Percentiles rank a stretch among this genome's conserved stretches.
Evolutionary conservation across 2,329 filamentous ascomycete genomes (phyloP).

Genomic region (Chaetomiaceae sp.): DNA sequence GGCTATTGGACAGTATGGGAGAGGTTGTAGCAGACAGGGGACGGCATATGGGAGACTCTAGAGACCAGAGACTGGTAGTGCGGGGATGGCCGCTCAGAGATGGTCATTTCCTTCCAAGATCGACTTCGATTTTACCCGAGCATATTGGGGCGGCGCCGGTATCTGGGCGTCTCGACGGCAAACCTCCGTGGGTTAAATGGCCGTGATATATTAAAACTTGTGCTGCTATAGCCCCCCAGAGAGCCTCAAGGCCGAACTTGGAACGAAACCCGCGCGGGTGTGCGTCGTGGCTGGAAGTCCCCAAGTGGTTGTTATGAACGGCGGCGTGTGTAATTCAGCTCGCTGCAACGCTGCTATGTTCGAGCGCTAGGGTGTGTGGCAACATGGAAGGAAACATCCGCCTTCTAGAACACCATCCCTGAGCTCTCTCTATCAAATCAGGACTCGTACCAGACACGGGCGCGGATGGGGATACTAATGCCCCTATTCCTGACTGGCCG

Average conservation of each 20-base stretch:
- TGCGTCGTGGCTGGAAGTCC: neutral
- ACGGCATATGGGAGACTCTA: slow-evolving; percentile 10
- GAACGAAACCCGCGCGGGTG: slow-evolving; percentile 2
- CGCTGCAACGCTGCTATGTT: slow-evolving; percentile 12
- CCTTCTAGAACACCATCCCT: neutral
- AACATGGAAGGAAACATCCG: neutral
- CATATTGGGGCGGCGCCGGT: slow-evolving; percentile 22
- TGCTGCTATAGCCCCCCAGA: slow-evolving; percentile 18
- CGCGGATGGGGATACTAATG: slow-evolving; percentile 2
- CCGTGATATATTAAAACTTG: slow-evolving; percentile 22
- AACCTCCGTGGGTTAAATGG: slow-evolving; percentile 25
- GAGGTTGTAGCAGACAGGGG: slow-evolving; percentile 4
- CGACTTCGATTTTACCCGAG: slow-evolving; percentile 23
- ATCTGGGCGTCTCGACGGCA: slow-evolving; percentile 13
- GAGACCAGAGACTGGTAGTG: slow-evolving; percentile 6
- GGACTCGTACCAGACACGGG: neutral
- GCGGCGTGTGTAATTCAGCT: neutral
- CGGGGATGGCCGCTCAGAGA: slow-evolving; percentile 8
- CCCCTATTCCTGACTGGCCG: neutral
- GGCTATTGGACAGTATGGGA: neutral
- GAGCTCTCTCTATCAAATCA: neutral
- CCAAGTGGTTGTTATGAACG: neutral
- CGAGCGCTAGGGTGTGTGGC: neutral
- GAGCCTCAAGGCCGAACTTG: slow-evolving; percentile 22
- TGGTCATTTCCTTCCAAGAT: slow-evolving; percentile 12